Evolutionary conservation across 2,329 filamentous ascomycete species (phyloP), one percentile per base, ranked within the genome.

Genomic region (Fusarium equiseti): DNA sequence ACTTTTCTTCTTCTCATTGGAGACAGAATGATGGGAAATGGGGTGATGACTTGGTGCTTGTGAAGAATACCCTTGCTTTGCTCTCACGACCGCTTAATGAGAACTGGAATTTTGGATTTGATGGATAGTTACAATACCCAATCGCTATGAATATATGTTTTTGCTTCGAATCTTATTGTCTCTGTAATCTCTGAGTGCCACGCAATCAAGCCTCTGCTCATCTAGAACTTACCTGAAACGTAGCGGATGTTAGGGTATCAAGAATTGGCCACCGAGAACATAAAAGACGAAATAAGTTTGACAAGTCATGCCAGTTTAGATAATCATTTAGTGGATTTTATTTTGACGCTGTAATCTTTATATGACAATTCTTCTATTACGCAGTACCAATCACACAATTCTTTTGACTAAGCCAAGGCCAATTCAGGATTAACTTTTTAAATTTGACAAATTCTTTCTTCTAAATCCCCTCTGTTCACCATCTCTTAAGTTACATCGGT

Each of bases 371-470:
- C 18, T 38, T 38, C 10, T 38, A 43, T 8, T 6, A 27, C 54
- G 56, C 24, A 46, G 16, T n/a, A 49, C 35, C 38, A 66, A 50
- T 66, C 62, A 66, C 63, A 29, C 27, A 8, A 35, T 22, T 12
- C 48, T 29, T 13, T 53, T 6, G 29, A 40, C 12, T 49, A 12
- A 49, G 35, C 44, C 44, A 44, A 31, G 46, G 35, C 45, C 59
- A 49, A 11, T 45, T 70, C 31, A 70, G 53, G 46, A 70, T 59
- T 52, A 68, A 71, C 68, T 64, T 70, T 51, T 69, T 66, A 57
- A 71, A 71, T 69, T 71, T 71, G 50, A 72, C 69, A 72, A 62
- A 53, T 45, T 58, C 43, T 71, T 72, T 71, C 55, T 64, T 68
- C 68, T 72, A 71, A 16, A 59, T 48, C 52, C 22, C 68, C 54